Base-by-base conservation (phyloP, 1,284 basidiomycete genomes). In the Abortiporus biennis region DNA sequence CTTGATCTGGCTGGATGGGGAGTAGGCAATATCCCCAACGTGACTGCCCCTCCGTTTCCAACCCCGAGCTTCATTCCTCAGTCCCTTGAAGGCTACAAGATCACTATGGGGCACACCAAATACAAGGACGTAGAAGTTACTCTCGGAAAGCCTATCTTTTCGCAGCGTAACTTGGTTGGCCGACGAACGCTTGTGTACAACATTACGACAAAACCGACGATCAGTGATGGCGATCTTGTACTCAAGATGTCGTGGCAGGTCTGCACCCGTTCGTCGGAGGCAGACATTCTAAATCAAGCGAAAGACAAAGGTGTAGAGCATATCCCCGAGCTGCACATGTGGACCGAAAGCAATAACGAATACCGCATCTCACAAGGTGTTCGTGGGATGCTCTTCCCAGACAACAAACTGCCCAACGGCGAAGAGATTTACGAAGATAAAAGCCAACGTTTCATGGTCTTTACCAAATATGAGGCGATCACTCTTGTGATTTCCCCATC, bases 151-250 rank as follows among this genome's bases (percentile, higher is more conserved):
- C 24, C 32, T 9, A 17, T 43, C 5, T 43, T 40, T 20, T 16
- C 34, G 3, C 35, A 42, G 20, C 42, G 42, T 36, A 31, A 12
- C 13, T n/a, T n/a, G n/a, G n/a, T n/a, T n/a, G n/a, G n/a, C n/a
- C n/a, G n/a, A n/a, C n/a, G n/a, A n/a, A n/a, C 32, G 36, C 4
- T 16, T 42, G 31, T 46, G 2, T 46, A 46, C 36, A 27, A 35
- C 3, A 29, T 34, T n/a, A 42, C 30, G 8, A 24, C 35, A 3
- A 30, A 27, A n/a, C 16, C 40, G 12, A 13, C 9, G 15, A 34
- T 34, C 32, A 15, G 8, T 6, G 6, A 34, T 15, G 32, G 15
- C 15, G 3, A 6, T 13, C 20, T 42, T 16, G 25, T 42, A 11
- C 9, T 42, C 33, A 42, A 42, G 23, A 4, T 42, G 4, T 21